Conservation (phyloP, 164 flowering plant genomes). For the Vitis vinifera region ASM3070453v1 NC_081812.1:17932001-17932500, state of each 20-base stretch:
- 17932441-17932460: conserved; percentile 21
- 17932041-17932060: conserved; percentile 11
- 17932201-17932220: too few species aligned
- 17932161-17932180: background rate
- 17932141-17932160: background rate
- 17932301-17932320: conserved; percentile 7
- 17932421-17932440: conserved; percentile 43
- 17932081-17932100: conserved; percentile 15
- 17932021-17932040: conserved; percentile 18
- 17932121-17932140: background rate
- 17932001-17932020: background rate
- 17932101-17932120: conserved; percentile 1
- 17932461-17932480: too few species aligned
- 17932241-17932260: too few species aligned
- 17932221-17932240: too few species aligned
- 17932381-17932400: conserved; percentile 25
- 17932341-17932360: conserved; percentile 41
- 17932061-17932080: conserved; percentile 24
- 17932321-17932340: conserved; percentile 22
- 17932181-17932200: background rate
- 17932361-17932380: conserved; percentile 33
- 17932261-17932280: conserved; percentile 6
- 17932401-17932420: conserved; percentile 52
- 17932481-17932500: too few species aligned
- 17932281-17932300: conserved; percentile 14